Percentiles rank a stretch among this genome's conserved stretches.
These are phyloP conservation scores for Staphylotrichum longicolle DNA, from an alignment of 495 filamentous ascomycete genomes.

Conservation along the genomic window DNA sequence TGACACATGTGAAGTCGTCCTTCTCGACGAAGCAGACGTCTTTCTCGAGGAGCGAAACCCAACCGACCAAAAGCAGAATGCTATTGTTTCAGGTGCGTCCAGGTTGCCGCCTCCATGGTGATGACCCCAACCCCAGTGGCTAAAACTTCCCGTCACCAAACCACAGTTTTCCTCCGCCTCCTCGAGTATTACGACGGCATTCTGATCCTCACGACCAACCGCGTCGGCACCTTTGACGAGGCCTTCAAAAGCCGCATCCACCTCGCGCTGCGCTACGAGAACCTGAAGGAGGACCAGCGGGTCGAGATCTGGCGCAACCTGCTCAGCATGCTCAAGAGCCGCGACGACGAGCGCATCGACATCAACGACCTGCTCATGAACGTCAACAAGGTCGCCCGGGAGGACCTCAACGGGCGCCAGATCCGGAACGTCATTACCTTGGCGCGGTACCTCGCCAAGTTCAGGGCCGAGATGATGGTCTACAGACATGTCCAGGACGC, in stretches of 20 bases:
- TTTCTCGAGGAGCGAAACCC: background rate
- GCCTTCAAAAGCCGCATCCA: conserved; percentile 1
- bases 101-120: too few relatives aligned
- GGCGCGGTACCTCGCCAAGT: background rate
- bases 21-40: background rate
- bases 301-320: background rate
- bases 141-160: too few relatives aligned
- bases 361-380: background rate
- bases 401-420: background rate
- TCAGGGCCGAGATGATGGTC: background rate
- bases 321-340: background rate
- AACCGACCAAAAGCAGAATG: background rate
- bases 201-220: conserved; percentile 3
- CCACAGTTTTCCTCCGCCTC: background rate
- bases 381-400: background rate
- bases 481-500: background rate
- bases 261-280: background rate
- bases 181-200: conserved; percentile 4
- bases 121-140: too few relatives aligned
- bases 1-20: background rate
- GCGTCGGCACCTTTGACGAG: conserved; percentile 2
- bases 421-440: background rate
- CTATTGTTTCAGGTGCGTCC: background rate
- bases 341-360: background rate
- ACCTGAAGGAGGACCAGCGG: background rate